Evolutionary conservation across 1,139 yeast species (phyloP).

Genomic region (Yamadazyma atlantica): DNA sequence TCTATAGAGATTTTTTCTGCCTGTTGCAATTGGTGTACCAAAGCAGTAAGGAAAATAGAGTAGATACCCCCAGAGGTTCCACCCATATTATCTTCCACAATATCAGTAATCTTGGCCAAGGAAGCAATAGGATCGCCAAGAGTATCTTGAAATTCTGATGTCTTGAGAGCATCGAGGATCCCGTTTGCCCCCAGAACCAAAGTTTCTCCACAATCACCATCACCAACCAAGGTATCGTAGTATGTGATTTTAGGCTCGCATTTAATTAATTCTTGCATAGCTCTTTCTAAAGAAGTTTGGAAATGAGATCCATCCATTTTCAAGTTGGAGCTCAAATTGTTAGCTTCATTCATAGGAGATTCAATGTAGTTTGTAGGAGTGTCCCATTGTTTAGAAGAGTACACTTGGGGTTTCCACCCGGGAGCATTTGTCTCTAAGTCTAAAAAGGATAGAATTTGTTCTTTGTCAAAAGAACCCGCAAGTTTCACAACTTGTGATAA

Average conservation of each 20-base stretch:
- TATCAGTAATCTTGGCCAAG: constrained; percentile 56
- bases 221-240: constrained; percentile 89
- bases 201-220: constrained; percentile 96
- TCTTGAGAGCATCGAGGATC: constrained; percentile 52
- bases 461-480: constrained; percentile 24
- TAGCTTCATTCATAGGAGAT: constrained; percentile 31
- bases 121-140: constrained; percentile 47
- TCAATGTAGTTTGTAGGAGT: constrained; percentile 17
- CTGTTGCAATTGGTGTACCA: constrained; percentile 31
- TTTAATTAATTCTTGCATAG: constrained; percentile 49
- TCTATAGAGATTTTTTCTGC: constrained; percentile 36
- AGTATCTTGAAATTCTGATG: constrained; percentile 28
- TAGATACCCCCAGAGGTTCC: constrained; percentile 96
- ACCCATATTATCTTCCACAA: constrained; percentile 90
- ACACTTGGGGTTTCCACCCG: constrained; percentile 67
- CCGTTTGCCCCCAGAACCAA: constrained; percentile 80
- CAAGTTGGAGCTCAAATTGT: constrained; percentile 31
- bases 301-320: constrained; percentile 42
- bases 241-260: constrained; percentile 81
- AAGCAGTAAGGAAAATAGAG: constrained; percentile 66
- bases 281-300: constrained; percentile 40
- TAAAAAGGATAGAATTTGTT: constrained; percentile 46
- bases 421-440: constrained; percentile 77
- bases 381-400: constrained; percentile 26
- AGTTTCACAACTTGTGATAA: constrained; percentile 45